These are phyloP conservation scores for Hemileccinum rubropunctum DNA, from an alignment of 768 basidiomycete genomes.

Conservation along the genomic window DNA sequence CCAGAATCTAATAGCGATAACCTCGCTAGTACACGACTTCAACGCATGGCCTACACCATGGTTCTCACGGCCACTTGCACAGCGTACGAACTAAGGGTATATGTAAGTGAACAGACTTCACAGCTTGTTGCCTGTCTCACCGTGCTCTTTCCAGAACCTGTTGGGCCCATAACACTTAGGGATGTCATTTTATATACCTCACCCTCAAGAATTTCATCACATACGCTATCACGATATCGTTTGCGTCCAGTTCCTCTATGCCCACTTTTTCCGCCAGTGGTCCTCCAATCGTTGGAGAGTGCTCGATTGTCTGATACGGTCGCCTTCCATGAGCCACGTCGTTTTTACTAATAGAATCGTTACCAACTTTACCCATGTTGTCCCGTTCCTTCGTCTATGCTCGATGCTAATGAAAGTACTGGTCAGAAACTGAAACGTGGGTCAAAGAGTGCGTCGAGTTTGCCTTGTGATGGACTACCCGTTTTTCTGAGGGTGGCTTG, in stretches of 20 bases:
- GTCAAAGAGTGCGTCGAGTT: too few species aligned
- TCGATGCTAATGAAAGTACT: too few species aligned
- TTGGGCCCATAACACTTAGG: constrained; percentile 18
- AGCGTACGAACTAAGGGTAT: constrained; percentile 7
- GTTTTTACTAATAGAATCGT: too few species aligned
- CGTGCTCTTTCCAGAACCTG: constrained; percentile 13
- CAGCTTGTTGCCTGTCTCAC: not conserved
- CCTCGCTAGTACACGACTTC: constrained; percentile 4
- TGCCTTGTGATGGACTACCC: too few species aligned
- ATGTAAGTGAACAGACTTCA: not conserved
- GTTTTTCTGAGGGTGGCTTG: too few species aligned
- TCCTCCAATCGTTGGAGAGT: too few species aligned
- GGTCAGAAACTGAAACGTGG: too few species aligned
- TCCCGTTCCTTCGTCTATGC: too few species aligned
- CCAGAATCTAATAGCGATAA: constrained; percentile 2
- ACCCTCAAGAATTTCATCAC: not conserved
- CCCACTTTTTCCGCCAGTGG: too few species aligned
- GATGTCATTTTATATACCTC: not conserved
- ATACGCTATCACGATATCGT: not conserved
- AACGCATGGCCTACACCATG: constrained; percentile 5
- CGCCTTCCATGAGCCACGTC: too few species aligned
- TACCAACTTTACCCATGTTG: too few species aligned
- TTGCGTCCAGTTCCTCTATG: not conserved
- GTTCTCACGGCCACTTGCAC: not conserved
- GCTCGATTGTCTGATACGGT: too few species aligned